phyloP scores from a whole-genome alignment of 495 filamentous ascomycete species.

The Talaromyces ruber region DNA sequence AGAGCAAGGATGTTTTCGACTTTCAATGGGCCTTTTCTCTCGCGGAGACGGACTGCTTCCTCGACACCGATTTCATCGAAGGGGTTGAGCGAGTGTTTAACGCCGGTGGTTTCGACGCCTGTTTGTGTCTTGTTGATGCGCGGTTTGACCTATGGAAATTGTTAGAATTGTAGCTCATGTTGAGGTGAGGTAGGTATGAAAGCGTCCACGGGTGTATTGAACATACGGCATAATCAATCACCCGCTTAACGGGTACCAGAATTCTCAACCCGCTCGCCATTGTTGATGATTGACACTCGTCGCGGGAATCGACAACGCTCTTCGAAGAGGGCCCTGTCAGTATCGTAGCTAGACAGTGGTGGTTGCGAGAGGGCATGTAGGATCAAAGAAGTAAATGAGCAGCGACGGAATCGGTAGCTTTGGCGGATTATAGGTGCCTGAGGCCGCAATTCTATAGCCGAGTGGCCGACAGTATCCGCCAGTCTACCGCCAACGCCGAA shows the following conservation, averaged over 20 bases:
- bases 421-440: neutral
- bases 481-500: neutral
- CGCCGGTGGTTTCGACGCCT: conserved; percentile 79
- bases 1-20: conserved; percentile 89
- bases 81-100: conserved; percentile 97
- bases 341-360: neutral
- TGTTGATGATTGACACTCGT: neutral
- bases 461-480: neutral
- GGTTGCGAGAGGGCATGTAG: neutral
- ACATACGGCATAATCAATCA: conserved; percentile 94
- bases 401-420: neutral
- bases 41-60: conserved; percentile 87
- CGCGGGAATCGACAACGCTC: neutral
- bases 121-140: conserved; percentile 95
- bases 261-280: conserved; percentile 82
- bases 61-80: conserved; percentile 98
- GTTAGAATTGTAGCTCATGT: conserved; percentile 40
- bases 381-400: neutral
- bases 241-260: conserved; percentile 91
- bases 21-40: conserved; percentile 50
- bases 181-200: neutral
- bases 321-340: neutral
- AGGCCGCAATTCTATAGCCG: neutral
- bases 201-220: conserved; percentile 34
- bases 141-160: conserved; percentile 70